A percentile compares a stretch with the other conserved stretches of the same genome.
These are phyloP conservation scores for Zygoascus meyerae DNA, from an alignment of 1,139 yeast genomes.

Conservation along the genomic window DNA sequence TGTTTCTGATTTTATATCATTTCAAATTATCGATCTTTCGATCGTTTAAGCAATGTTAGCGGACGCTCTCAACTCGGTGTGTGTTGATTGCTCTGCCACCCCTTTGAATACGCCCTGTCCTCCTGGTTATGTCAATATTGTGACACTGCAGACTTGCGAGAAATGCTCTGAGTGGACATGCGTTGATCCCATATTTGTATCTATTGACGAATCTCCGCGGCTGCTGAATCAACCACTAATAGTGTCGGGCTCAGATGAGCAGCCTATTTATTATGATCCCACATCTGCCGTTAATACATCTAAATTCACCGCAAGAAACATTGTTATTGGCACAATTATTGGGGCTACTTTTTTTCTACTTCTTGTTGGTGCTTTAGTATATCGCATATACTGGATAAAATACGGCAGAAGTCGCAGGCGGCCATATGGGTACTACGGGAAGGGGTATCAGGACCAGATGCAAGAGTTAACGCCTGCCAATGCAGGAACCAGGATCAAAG, in stretches of 20 bases:
- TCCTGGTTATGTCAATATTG: constrained; percentile 12
- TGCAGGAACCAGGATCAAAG: neutral
- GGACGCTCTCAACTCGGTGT: neutral
- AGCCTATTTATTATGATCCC: neutral
- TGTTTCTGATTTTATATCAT: too few species aligned
- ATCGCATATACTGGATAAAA: constrained; percentile 5
- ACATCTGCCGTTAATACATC: constrained; percentile 4
- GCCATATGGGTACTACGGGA: neutral
- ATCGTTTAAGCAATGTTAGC: too few species aligned
- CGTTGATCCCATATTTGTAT: constrained; percentile 2
- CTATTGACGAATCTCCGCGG: neutral
- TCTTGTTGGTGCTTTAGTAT: constrained; percentile 11
- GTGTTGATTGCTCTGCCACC: constrained; percentile 11
- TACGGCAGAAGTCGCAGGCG: neutral
- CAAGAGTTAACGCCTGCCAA: too few species aligned
- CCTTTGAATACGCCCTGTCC: constrained; percentile 16
- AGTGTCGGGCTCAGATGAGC: too few species aligned
- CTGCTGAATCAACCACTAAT: neutral
- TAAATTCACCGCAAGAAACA: constrained; percentile 7
- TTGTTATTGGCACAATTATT: constrained; percentile 17
- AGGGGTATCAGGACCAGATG: neutral
- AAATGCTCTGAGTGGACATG: constrained; percentile 15
- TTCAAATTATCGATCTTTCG: too few species aligned
- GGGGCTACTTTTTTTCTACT: constrained; percentile 16
- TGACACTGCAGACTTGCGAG: constrained; percentile 15